Conservation (phyloP, 257 asterid species). For the Solanum neorickii region DNA sequence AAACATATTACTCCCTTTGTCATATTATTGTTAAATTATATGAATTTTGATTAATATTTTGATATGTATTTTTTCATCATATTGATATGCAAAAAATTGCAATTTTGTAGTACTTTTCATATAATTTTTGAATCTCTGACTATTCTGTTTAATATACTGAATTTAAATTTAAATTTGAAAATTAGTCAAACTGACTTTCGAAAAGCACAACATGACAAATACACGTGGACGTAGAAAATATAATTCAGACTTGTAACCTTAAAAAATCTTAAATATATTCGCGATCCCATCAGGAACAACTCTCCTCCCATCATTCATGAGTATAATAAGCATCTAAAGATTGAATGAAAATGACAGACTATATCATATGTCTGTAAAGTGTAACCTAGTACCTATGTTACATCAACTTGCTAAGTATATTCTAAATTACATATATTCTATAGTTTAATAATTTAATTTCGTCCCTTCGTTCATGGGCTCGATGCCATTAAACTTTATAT, state of each 20-base stretch:
- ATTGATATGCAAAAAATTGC: too few relatives aligned
- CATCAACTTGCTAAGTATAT: constrained; percentile 8
- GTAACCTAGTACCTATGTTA: constrained; percentile 23
- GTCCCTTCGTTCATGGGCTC: constrained; percentile 32
- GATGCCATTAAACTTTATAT: constrained; percentile 4
- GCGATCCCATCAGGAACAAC: neutral
- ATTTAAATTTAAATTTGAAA: too few relatives aligned
- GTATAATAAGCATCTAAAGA: neutral
- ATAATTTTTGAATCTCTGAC: too few relatives aligned
- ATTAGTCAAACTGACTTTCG: too few relatives aligned
- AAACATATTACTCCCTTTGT: too few relatives aligned
- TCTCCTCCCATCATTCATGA: neutral
- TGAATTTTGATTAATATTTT: too few relatives aligned
- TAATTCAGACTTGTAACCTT: neutral
- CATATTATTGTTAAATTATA: too few relatives aligned
- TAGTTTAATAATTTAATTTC: neutral
- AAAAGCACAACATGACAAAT: too few relatives aligned
- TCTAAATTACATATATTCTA: neutral
- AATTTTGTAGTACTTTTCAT: too few relatives aligned
- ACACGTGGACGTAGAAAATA: too few relatives aligned
- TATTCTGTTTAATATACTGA: too few relatives aligned
- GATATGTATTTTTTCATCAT: too few relatives aligned
- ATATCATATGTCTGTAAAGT: constrained; percentile 27
- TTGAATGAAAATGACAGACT: neutral
- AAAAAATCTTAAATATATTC: neutral